These are phyloP conservation scores for Cyclotella cryptica DNA, from an alignment of 108 stramenopile genomes.

Conservation along the genomic window DNA sequence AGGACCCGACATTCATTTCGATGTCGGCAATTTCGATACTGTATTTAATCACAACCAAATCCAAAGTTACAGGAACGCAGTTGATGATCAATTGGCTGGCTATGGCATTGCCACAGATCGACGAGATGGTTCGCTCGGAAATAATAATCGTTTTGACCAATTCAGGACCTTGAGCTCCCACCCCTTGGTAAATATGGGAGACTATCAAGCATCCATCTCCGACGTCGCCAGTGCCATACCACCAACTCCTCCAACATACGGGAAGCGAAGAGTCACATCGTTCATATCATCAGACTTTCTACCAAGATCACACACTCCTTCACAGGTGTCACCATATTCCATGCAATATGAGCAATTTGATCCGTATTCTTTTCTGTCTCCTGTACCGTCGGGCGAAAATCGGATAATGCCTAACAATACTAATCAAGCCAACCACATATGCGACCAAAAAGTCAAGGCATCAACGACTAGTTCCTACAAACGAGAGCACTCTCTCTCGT, in stretches of 20 bases:
- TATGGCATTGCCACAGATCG: neutral
- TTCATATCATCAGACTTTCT: neutral
- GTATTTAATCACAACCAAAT: constrained; percentile 8
- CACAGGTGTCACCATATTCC: constrained; percentile 15
- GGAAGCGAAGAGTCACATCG: constrained; percentile 9
- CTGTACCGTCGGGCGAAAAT: neutral
- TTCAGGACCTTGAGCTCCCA: constrained; percentile 8
- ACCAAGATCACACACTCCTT: neutral
- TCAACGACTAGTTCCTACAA: neutral
- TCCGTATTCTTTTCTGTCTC: constrained; percentile 19
- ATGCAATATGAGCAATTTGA: constrained; percentile 16
- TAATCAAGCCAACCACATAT: neutral
- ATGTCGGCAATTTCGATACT: constrained; percentile 6
- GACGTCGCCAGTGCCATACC: constrained; percentile 42
- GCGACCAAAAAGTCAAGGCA: neutral
- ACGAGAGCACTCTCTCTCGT: constrained; percentile 44
- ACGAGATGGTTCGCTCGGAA: neutral
- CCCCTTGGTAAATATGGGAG: constrained; percentile 30
- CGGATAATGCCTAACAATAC: neutral
- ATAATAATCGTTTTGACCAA: constrained; percentile 5
- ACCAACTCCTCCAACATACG: constrained; percentile 13
- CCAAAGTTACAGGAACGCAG: neutral
- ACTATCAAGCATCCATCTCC: constrained; percentile 32
- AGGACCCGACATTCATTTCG: neutral
- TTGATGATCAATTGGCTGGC: neutral